Evolutionary conservation across 768 basidiomycete species (phyloP), one percentile per base, ranked within the genome.

Genomic region (Pulveroboletus sp.): DNA sequence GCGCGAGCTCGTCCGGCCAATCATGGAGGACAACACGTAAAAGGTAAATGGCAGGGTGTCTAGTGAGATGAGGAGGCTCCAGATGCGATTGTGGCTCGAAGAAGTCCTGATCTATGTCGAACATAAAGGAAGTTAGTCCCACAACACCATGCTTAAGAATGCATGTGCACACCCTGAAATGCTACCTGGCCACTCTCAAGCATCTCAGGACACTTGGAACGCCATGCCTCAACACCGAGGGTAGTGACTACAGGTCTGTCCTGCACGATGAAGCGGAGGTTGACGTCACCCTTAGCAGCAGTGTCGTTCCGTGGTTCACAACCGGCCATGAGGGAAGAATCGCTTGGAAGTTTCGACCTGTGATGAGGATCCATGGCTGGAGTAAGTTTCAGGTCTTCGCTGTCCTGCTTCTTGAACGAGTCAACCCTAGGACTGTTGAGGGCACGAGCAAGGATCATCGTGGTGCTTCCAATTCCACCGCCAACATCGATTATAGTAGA

Each of bases 11-110:
- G 54, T 89, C 83, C 1, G 86, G 82, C 87, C 88, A 89, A 59
- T 91, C 88, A 57, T 91, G 88, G 31, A 86, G 71, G 35, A 89
- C 77, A 17, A 83, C 81, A 21, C 87, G 79, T 28, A 89, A 70
- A 31, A 89, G 71, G 61, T 83, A 91, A 6, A 88, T 80, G 0
- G 84, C 77, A 51, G 84, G 73, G 46, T 77, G 57, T 49, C 58
- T 64, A 45, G 72, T 60, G 3, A 47, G 11, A 15, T 65, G 56
- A 37, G 47, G 46, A 27, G 42, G 38, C 2, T 77, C 77, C 3
- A 64, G 52, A 12, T 63, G 46, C 1, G 69, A 67, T 59, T 90
- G 88, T 0, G 80, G 76, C 5, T 73, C 76, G 63, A 90, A 89
- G 62, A 89, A 90, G 68, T 89, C 85, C 57, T 90, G 87, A 2